Evolutionary conservation across 148 eudicot genomes (phyloP).

Genomic region (Rhododendron mucronatum): DNA sequence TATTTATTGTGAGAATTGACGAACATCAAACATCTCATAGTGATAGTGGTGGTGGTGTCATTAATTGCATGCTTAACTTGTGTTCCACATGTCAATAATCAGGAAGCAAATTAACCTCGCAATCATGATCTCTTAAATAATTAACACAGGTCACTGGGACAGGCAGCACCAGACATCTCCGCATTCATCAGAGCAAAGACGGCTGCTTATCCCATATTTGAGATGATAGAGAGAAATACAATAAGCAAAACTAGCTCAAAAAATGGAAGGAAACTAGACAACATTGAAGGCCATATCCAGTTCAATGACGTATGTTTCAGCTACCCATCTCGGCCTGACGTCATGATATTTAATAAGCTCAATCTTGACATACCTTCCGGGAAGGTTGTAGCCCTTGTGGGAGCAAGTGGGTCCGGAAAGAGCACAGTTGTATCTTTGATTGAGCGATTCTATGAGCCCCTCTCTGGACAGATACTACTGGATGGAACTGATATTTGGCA

Average conservation of each 20-base stretch:
- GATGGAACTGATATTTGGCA: constrained; percentile 67
- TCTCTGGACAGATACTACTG: constrained; percentile 61
- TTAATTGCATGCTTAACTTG: not conserved
- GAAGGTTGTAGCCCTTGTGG: constrained; percentile 92
- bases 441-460: constrained; percentile 94
- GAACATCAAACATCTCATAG: too few species aligned
- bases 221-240: constrained; percentile 77
- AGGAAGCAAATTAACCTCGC: not conserved
- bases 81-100: not conserved
- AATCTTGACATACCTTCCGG: constrained; percentile 80
- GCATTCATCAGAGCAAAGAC: constrained; percentile 85
- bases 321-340: constrained; percentile 97
- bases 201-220: constrained; percentile 85
- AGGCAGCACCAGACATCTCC: constrained; percentile 91
- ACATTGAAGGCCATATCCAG: constrained; percentile 78
- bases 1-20: not conserved
- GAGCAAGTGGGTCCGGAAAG: constrained; percentile 97
- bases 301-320: constrained; percentile 75
- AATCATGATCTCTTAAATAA: not conserved
- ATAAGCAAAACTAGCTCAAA: constrained; percentile 40
- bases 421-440: constrained; percentile 93
- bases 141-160: constrained; percentile 80
- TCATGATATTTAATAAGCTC: constrained; percentile 39
- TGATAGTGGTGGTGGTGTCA: not conserved
- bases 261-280: constrained; percentile 42